Evolutionary conservation across 2,329 filamentous ascomycete species (phyloP), one percentile per base, ranked within the genome.

Genomic region (Phaeosphaeria sp.): DNA sequence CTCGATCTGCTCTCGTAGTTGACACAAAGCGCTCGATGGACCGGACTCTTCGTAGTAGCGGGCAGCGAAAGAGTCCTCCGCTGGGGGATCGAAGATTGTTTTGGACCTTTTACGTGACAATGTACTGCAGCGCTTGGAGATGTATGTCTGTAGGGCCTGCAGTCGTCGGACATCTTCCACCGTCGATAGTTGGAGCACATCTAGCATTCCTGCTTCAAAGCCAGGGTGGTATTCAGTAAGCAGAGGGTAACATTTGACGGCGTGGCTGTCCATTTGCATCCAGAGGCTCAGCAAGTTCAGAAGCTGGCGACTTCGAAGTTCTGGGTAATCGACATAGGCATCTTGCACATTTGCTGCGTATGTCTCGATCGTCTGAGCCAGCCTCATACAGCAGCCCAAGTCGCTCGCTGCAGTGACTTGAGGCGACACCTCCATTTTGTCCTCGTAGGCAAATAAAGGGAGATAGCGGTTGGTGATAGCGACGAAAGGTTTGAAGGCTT

Each of bases 211-310:
- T 0, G 82, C 73, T 0, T 71, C 60, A 47, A 91, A 84, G 0
- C 78, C 75, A 0, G 87, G 84, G 13, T 83, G 77, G 51, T 83
- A 88, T 0, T 84, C 73, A 0, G 49, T 27, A 0, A 91, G 72
- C 0, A 89, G 68, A 0, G 82, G 81, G 47, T 78, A 85, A 0
- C 60, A 58, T 0, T 45, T 11, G 0, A 78, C 72, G 0, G 83
- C 82, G n/a, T 67, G 71, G 11, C 75, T 64, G 59, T 91, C 89
- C 69, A 89, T 80, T 1, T 69, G 64, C 2, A 83, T 68, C 88
- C 87, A 91, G 0, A 88, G 61, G 49, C 86, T 82, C 66, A 90
- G 81, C 0, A 86, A 44, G 7, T 76, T 80, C 1, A 91, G 77
- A 0, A 89, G 71, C 63, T 84, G 80, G 0, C 73, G 56, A 25